Evolutionary conservation across 306 rosid species (phyloP), one percentile per base, ranked within the genome.

Genomic region (Begonia peltatifolia): DNA sequence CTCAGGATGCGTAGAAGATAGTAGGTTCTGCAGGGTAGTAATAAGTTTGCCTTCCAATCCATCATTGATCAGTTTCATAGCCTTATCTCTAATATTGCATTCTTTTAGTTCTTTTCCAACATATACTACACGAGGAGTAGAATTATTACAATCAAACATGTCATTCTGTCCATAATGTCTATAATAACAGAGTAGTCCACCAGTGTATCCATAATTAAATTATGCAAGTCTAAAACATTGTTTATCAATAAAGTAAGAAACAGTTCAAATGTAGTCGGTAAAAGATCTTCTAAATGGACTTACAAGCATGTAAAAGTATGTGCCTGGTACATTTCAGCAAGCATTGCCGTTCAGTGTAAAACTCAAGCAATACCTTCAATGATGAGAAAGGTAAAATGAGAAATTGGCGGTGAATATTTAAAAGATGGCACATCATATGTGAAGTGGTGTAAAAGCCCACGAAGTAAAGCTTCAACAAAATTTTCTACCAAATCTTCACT

Each of bases 271-370:
- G 13, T 25, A 56, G 22, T 25, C 30, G 48, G 42, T 2, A 43
- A 25, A 66, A 55, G 14, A 47, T 49, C 49, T 68, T 54, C 59
- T 53, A 9, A 47, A 62, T 55, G 51, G 30, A 78, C 97, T 82
- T 80, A 89, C 97, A 60, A 61, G 94, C 81, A 55, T 80, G 87
- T 79, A 80, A 61, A 67, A 89, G 77, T 65, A 89, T 76, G 65
- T 78, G 74, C 66, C 94, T 78, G 58, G 83, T 74, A 73, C 97
- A 89, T 58, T 89, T 89, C 68, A 89, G 83, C 76, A 89, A 66
- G 84, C 94, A 89, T 59, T 89, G 97, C 4, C 97, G 75, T 73
- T 89, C 97, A 70, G 68, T 76, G 68, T 84, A 82, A 74, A 84
- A 89, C 57, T 85, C 77, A 68, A 89, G 74, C 17, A 76, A 54